These are phyloP conservation scores for Didymella sp. DNA, from an alignment of 2,329 filamentous ascomycete genomes.

Conservation along the genomic window DNA sequence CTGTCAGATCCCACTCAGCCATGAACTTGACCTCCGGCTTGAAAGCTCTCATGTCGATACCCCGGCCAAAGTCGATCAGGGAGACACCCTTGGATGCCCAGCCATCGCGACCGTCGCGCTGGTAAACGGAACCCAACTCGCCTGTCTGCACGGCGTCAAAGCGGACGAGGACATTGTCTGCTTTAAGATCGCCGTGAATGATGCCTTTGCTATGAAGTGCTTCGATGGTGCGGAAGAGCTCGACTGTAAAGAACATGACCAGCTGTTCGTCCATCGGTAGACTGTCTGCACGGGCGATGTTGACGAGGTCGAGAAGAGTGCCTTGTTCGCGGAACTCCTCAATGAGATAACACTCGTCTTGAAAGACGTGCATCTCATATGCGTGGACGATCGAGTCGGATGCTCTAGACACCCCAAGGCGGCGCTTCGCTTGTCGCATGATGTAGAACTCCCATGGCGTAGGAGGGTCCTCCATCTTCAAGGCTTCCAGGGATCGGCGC, in stretches of 20 bases:
- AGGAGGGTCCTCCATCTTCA: conserved; percentile 93
- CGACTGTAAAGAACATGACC: conserved; percentile 94
- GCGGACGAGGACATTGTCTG: conserved; percentile 92
- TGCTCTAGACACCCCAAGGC: conserved; percentile 74
- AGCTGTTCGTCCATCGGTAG: conserved; percentile 87
- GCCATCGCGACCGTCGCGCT: conserved; percentile 73
- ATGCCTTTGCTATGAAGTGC: conserved; percentile 79
- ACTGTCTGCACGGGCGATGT: conserved; percentile 75
- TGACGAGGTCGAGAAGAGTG: conserved; percentile 93
- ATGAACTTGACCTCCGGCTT: conserved; percentile 80
- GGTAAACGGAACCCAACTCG: conserved; percentile 70
- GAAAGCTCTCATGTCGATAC: conserved; percentile 92
- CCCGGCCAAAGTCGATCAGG: conserved; percentile 93
- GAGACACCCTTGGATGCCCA: conserved; percentile 82
- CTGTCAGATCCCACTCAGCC: conserved; percentile 90
- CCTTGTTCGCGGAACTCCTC: conserved; percentile 89
- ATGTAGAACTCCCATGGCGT: conserved; percentile 97
- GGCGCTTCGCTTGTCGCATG: conserved; percentile 79
- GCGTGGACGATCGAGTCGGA: conserved; percentile 80
- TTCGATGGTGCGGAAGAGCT: conserved; percentile 89
- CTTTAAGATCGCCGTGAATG: conserved; percentile 92
- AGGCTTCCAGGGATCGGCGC: conserved; percentile 74
- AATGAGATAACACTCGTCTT: conserved; percentile 87
- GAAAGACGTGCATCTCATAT: conserved; percentile 90
- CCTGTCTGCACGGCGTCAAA: conserved; percentile 64